Evolutionary conservation across 2,329 filamentous ascomycete genomes (phyloP).

Genomic region (Emmonsiellopsis sp.): DNA sequence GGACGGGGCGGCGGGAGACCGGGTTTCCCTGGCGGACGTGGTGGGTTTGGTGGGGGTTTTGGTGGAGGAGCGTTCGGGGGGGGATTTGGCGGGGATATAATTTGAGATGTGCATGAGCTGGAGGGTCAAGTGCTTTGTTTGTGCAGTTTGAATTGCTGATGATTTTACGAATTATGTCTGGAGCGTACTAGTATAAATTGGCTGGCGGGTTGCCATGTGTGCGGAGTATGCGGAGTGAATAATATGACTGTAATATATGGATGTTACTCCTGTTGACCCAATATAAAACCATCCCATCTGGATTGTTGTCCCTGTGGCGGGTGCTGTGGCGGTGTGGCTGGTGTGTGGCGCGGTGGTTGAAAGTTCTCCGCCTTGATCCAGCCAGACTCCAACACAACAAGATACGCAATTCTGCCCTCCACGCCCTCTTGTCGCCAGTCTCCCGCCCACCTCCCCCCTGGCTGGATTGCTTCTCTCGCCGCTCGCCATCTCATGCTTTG

Average conservation of each 20-base stretch:
- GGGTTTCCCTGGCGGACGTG: conserved; percentile 39
- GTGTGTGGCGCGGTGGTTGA: not conserved
- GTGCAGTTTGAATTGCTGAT: not conserved
- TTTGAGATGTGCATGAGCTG: conserved; percentile 19
- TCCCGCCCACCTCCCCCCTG: too few species aligned
- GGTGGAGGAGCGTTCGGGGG: conserved; percentile 37
- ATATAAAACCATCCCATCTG: too few species aligned
- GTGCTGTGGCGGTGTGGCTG: not conserved
- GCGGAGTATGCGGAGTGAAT: not conserved
- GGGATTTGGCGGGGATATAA: conserved; percentile 35
- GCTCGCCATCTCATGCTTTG: conserved; percentile 6
- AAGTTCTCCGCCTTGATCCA: too few species aligned
- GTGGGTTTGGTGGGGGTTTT: conserved; percentile 42
- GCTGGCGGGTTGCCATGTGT: not conserved
- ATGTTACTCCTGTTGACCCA: too few species aligned
- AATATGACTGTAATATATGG: not conserved
- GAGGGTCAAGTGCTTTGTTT: not conserved
- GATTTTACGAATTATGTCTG: not conserved
- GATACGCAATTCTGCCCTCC: not conserved
- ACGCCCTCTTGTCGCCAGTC: too few species aligned
- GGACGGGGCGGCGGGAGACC: conserved; percentile 35
- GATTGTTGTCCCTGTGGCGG: too few species aligned
- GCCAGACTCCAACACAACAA: not conserved
- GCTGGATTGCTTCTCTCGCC: too few species aligned
- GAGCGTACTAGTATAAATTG: not conserved